Evolutionary conservation across 1,139 yeast genomes (phyloP), one percentile per base, ranked within the genome.

Genomic region (Pichia sp.): DNA sequence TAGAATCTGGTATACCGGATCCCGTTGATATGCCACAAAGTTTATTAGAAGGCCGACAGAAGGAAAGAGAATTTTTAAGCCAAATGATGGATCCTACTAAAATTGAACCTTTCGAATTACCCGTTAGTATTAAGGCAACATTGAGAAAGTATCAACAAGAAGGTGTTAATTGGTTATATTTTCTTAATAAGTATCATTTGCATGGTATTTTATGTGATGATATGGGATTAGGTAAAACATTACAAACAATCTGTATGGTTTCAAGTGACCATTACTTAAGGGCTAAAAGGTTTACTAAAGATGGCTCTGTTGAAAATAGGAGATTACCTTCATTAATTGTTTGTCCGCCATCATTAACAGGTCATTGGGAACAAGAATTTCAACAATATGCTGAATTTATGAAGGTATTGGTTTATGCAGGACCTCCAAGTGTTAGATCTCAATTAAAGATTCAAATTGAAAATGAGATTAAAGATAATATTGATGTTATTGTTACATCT

Each of bases 11-110:
- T 61, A 90, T 94, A 43, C 92, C 96, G 1, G 97, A 92, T 66
- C 98, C 98, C 1, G 84, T 81, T 48, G 96, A 90, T 53, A 81
- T 94, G 83, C 95, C 98, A 1, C 74, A 75, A 51, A 90, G 86
- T 47, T 73, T 94, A 48, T 72, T 92, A 52, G 86, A 75, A 58
- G 97, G 96, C 7, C 84, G 97, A 65, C 97, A 90, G 58, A 76
- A 87, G 51, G 98, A 94, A 66, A 79, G 99, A 62, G 96, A 87
- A 58, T 94, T 94, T 60, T 86, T 94, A 53, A 86, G 86, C 56
- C 98, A 94, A 64, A 92, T 94, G 97, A 87, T 94, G 89, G 97
- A 94, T 65, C 95, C 96, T n/a, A 74, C 89, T 7, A 89, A 90
- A 64, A 87, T 94, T 47, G 79, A 90, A 58, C 82, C 95, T 1